Conservation (phyloP, 108 stramenopile genomes). For the Skeletonema grethae region DNA sequence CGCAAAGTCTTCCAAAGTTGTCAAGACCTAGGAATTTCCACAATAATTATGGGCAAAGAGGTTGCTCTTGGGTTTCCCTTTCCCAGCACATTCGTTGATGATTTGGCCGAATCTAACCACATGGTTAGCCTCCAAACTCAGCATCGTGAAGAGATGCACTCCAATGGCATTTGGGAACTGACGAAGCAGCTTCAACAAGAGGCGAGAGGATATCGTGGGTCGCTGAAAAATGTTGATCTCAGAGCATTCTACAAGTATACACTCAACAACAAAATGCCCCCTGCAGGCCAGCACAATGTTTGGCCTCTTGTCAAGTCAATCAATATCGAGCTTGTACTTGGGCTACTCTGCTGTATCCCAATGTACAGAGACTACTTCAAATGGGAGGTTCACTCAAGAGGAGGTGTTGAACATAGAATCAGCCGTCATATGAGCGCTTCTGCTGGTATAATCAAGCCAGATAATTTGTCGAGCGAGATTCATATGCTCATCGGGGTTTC, state of each 20-base stretch:
- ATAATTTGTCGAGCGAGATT: constrained; percentile 31
- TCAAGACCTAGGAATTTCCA: constrained; percentile 39
- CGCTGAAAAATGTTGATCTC: constrained; percentile 13
- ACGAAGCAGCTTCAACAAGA: constrained; percentile 12
- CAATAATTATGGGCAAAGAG: constrained; percentile 21
- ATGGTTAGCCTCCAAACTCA: constrained; percentile 33
- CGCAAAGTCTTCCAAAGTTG: constrained; percentile 33
- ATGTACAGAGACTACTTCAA: constrained; percentile 36
- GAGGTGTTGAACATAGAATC: constrained; percentile 26
- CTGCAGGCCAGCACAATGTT: constrained; percentile 16
- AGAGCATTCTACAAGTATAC: constrained; percentile 36
- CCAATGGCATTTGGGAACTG: constrained; percentile 30
- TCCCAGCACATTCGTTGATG: constrained; percentile 27
- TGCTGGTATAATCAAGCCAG: constrained; percentile 22
- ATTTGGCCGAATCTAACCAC: constrained; percentile 30
- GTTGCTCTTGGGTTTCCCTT: constrained; percentile 36
- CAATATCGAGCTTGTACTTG: constrained; percentile 35
- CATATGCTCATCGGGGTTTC: constrained; percentile 36
- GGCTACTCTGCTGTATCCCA: constrained; percentile 37
- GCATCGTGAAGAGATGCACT: constrained; percentile 17
- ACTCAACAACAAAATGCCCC: constrained; percentile 19
- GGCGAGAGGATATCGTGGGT: constrained; percentile 13
- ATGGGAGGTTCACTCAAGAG: constrained; percentile 27
- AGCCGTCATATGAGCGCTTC: constrained; percentile 9
- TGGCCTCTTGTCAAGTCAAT: constrained; percentile 39